Evolutionary conservation across 2,329 filamentous ascomycete genomes (phyloP), one percentile per base, ranked within the genome.

Genomic region (Rhinocladiella mackenziei): DNA sequence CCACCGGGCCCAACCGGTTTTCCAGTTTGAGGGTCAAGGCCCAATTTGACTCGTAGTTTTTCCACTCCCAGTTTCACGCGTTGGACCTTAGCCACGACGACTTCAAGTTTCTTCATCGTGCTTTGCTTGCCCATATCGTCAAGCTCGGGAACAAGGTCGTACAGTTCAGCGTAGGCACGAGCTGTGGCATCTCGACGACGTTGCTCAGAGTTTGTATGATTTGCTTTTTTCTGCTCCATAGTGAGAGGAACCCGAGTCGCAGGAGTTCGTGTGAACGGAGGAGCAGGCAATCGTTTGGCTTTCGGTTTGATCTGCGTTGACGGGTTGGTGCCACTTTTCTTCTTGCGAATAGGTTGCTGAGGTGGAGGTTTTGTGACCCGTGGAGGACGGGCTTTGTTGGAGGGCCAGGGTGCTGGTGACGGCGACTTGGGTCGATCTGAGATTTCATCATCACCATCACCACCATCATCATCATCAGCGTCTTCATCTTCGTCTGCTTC

Each of bases 151-250:
- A 57, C 55, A 17, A 56, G 45, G 14, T 57, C 55, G 31, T 53
- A 57, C 17, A 57, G 26, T 41, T 55, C 50, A 7, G 55, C 55
- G 28, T 56, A 55, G 1, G 55, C 41, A 23, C 50, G 48, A 8
- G 51, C 49, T 7, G 55, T 55, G 13, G 53, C 53, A 38, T 57
- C 55, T n/a, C 55, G 43, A 13, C 55, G 48, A 15, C 55, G 41
- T 46, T 57, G 55, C 26, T 57, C 55, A 5, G 53, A 56, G 32
- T 51, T 57, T 3, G 55, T 57, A 38, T 57, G 55, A 34, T 57
- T 57, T 15, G 51, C 51, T 28, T 56, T 56, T 26, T 56, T 57
- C 38, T 57, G 53, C 22, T 55, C 55, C 9, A 48, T 19, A 9
- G 45, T 53, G 10, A 57, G 48, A 22, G 55, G 53, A 4, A 45